Conservation (phyloP, 2,329 filamentous ascomycete genomes). For the Juglanconis oblonga region DNA sequence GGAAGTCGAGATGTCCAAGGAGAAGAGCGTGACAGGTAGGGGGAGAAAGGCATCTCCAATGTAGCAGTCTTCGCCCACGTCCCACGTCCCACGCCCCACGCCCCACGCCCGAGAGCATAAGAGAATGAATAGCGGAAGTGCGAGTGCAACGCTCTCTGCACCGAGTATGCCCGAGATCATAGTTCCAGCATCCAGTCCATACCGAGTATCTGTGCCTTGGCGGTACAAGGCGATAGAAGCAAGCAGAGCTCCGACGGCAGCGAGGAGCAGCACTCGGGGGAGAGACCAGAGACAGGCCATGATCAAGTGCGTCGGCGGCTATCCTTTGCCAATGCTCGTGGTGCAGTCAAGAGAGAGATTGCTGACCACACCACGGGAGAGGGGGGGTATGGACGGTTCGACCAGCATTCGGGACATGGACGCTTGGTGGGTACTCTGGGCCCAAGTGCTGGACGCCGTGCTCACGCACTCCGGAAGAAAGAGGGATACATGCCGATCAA, state of each 20-base stretch:
- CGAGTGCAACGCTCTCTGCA: not conserved
- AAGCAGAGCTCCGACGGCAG: slow-evolving; percentile 1
- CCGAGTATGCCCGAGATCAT: not conserved
- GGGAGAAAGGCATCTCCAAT: not conserved
- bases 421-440: not conserved
- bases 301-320: not conserved
- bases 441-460: not conserved
- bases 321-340: not conserved
- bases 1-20: not conserved
- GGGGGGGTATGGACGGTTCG: not conserved
- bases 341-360: slow-evolving; percentile 5
- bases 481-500: not conserved
- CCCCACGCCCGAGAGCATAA: too few species aligned
- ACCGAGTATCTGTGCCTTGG: not conserved
- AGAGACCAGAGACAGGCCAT: not conserved
- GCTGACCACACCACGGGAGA: not conserved
- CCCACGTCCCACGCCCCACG: too few species aligned
- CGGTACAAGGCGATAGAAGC: slow-evolving; percentile 6
- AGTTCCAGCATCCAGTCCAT: not conserved
- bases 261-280: slow-evolving; percentile 1
- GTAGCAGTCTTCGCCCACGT: too few species aligned
- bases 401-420: slow-evolving; percentile 2
- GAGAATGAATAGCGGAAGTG: too few species aligned
- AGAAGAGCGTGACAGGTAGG: too few species aligned
- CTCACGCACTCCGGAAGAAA: not conserved